phyloP scores from a whole-genome alignment of 257 asterid species.

The Solanum corneliomulleri region DNA sequence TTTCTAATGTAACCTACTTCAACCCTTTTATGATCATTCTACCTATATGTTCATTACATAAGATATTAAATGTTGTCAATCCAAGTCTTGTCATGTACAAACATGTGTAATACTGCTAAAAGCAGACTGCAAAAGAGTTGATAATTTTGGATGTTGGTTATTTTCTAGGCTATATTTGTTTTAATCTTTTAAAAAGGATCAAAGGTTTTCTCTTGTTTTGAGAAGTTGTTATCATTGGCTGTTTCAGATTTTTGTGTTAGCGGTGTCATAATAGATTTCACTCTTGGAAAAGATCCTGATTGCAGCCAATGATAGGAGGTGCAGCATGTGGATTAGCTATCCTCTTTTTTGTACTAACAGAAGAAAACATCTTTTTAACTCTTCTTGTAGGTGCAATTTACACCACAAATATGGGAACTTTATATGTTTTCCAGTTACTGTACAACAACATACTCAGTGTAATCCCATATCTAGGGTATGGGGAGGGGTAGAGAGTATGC shows the following conservation, averaged over 20 bases:
- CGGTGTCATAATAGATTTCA: not conserved
- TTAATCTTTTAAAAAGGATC: not conserved
- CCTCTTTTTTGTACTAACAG: not conserved
- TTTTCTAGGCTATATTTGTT: not conserved
- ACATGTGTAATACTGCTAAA: not conserved
- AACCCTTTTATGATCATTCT: too few relatives aligned
- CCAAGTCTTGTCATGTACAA: not conserved
- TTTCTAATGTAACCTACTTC: constrained; percentile 24
- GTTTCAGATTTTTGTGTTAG: not conserved
- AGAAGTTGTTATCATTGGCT: not conserved
- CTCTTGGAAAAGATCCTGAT: not conserved
- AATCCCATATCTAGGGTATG: not conserved
- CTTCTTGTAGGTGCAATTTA: not conserved
- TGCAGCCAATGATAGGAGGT: not conserved
- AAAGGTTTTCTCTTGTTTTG: not conserved
- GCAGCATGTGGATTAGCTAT: not conserved
- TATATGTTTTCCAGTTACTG: not conserved
- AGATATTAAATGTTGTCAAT: too few relatives aligned
- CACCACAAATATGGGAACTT: not conserved
- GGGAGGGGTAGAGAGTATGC: not conserved
- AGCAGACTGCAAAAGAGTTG: not conserved
- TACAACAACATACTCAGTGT: not conserved
- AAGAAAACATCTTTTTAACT: not conserved
- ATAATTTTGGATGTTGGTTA: not conserved
- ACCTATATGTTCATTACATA: too few relatives aligned